Base-by-base conservation (phyloP, 768 basidiomycete genomes). In the Rhodotorula graminis region DNA sequence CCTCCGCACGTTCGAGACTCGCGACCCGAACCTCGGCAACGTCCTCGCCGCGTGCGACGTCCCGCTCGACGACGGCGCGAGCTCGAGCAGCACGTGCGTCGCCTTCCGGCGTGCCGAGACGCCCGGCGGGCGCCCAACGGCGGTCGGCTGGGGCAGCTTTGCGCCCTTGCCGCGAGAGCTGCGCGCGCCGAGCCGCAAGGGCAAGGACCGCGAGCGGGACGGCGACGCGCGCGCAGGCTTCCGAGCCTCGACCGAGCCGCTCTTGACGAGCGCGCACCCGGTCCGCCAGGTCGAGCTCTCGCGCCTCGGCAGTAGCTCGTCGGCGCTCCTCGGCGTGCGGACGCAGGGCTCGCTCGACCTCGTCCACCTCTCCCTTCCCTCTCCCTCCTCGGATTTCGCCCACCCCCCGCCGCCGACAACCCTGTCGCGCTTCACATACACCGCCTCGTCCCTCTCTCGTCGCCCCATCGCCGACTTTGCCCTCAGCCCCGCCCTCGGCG, bases 11-110 rank as follows among this genome's bases (percentile, higher is more conserved):
- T 61, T 67, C 57, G 55, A 59, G 25, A 70, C 74, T 3, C n/a
- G 37, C 12, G 37, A 70, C n/a, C 57, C 61, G 29, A 72, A 72
- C 44, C 0, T 40, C 25, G 74, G 74, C 53, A 76, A 72, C 62
- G 47, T 40, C 3, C 31, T 75, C 44, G 57, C 60, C 46, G 46
- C 52, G 1, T 40, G 29, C 33, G 10, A 53, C 29, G 5, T 66
- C 9, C 21, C 46, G 23, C 3, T 49, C 23, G 58, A 53, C 3
- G 25, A 8, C 53, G 15, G 29, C 31, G n/a, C 9, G 25, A 42
- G 15, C 21, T 5, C 37, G 37, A 29, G 10, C 18, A 31, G 14
- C 19, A 49, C 29, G 21, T 31, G 64, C 56, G 46, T 65, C 0
- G 65, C 58, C 16, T 75, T 63, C 62, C 61, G 74, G 19, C 46